phyloP scores from a whole-genome alignment of 192 early-diverging fungal species.

The Thoreauomyces humboldtii region DNA sequence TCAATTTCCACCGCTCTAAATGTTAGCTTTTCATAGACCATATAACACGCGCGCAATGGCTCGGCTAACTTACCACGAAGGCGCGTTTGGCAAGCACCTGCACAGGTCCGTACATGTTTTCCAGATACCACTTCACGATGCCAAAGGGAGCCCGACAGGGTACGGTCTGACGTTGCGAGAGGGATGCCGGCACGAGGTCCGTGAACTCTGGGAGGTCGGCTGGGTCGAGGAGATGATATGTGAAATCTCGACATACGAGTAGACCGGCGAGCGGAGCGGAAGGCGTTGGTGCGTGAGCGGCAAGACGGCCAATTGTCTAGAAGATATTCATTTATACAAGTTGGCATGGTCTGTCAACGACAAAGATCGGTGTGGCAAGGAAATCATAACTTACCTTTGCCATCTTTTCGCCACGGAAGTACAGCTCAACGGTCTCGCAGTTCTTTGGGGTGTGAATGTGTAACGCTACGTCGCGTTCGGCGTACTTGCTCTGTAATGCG shows the following conservation, averaged over 20 bases:
- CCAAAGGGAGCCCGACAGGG: conserved; percentile 72
- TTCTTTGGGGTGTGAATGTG: conserved; percentile 88
- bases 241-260: conserved; percentile 85
- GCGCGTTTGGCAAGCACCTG: conserved; percentile 38
- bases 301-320: conserved; percentile 81
- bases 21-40: no score
- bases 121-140: conserved; percentile 85
- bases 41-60: no score
- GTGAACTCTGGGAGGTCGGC: conserved; percentile 81
- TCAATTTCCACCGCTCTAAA: no score
- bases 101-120: conserved; percentile 88
- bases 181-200: conserved; percentile 68
- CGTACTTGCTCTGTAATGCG: conserved; percentile 80
- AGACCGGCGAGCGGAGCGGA: conserved; percentile 70
- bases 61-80: conserved; percentile 5
- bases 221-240: conserved; percentile 80
- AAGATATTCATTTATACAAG: background rate
- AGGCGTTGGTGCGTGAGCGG: conserved; percentile 68
- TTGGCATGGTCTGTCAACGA: background rate
- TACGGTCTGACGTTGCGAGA: conserved; percentile 77
- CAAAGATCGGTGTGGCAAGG: background rate
- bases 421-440: conserved; percentile 82
- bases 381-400: conserved; percentile 60
- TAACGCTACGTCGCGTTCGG: conserved; percentile 72
- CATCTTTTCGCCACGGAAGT: conserved; percentile 93